Conservation (phyloP, 306 rosid genomes). For the Gillenia trifoliata region DNA sequence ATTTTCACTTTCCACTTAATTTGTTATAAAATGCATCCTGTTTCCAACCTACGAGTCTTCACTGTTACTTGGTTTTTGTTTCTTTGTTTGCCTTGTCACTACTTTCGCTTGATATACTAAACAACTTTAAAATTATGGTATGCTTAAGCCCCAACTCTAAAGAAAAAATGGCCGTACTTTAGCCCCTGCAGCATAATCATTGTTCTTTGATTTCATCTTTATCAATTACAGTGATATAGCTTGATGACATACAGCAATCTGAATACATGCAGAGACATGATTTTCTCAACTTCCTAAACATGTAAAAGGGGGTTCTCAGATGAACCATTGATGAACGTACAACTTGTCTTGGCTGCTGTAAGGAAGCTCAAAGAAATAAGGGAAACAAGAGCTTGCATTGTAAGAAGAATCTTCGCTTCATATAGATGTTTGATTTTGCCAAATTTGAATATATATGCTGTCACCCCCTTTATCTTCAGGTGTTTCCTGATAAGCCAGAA, state of each 20-base stretch:
- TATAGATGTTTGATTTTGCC: neutral
- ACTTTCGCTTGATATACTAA: neutral
- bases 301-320: conserved; percentile 99
- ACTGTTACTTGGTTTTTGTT: neutral
- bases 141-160: neutral
- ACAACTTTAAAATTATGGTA: neutral
- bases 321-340: conserved; percentile 91
- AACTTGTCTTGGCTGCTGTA: conserved; percentile 81
- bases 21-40: neutral
- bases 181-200: conserved; percentile 9
- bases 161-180: neutral
- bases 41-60: neutral
- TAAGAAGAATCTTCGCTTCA: conserved; percentile 37
- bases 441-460: conserved; percentile 12
- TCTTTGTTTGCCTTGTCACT: neutral
- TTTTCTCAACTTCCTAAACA: conserved; percentile 81
- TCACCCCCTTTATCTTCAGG: conserved; percentile 51
- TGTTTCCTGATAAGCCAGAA: conserved; percentile 93
- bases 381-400: conserved; percentile 70
- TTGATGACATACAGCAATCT: conserved; percentile 34
- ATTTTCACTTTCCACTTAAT: neutral
- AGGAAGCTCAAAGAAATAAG: conserved; percentile 71
- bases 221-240: conserved; percentile 24
- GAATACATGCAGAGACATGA: conserved; percentile 44
- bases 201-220: conserved; percentile 25